These are phyloP conservation scores for Lichtheimia hyalospora DNA, from an alignment of 371 early-diverging fungal genomes.

Conservation along the genomic window DNA sequence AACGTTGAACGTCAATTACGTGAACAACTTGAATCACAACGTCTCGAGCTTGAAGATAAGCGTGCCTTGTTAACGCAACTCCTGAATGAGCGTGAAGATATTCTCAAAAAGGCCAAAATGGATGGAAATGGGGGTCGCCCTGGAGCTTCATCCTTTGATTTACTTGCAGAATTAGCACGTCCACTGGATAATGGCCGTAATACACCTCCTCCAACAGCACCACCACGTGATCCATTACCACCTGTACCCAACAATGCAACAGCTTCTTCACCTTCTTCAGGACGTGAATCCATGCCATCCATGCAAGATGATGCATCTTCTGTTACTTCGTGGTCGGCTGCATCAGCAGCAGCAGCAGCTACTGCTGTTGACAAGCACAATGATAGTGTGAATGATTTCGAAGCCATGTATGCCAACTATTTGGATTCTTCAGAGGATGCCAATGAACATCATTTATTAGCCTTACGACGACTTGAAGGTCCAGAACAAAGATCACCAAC, in stretches of 20 bases:
- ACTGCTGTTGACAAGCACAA: constrained; percentile 1
- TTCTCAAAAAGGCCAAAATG: constrained; percentile 16
- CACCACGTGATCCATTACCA: constrained; percentile 31
- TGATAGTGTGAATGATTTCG: constrained; percentile 5
- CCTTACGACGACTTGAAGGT: constrained; percentile 13
- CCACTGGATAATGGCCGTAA: constrained; percentile 5
- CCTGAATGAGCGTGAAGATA: constrained; percentile 35
- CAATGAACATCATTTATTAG: constrained; percentile 11
- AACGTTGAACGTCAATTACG: constrained; percentile 9
- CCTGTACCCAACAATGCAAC: constrained; percentile 19
- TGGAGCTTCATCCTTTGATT: constrained; percentile 30
- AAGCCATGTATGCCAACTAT: constrained; percentile 12
- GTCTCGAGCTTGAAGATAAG: constrained; percentile 38
- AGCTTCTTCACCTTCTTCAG: constrained; percentile 9
- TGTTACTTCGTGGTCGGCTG: constrained; percentile 25
- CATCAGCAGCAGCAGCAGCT: background rate
- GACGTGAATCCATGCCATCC: constrained; percentile 14
- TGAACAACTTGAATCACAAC: constrained; percentile 39
- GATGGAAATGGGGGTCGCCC: background rate
- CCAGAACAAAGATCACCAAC: constrained; percentile 1
- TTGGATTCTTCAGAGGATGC: constrained; percentile 3
- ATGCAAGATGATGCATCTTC: constrained; percentile 13
- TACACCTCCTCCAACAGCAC: constrained; percentile 27
- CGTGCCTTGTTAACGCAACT: constrained; percentile 32
- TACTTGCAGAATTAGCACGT: constrained; percentile 27